A percentile compares a stretch with the other conserved stretches of the same genome.
Conservation (phyloP, 805 yeast genomes). For the Saturnispora zaruensis region DNA sequence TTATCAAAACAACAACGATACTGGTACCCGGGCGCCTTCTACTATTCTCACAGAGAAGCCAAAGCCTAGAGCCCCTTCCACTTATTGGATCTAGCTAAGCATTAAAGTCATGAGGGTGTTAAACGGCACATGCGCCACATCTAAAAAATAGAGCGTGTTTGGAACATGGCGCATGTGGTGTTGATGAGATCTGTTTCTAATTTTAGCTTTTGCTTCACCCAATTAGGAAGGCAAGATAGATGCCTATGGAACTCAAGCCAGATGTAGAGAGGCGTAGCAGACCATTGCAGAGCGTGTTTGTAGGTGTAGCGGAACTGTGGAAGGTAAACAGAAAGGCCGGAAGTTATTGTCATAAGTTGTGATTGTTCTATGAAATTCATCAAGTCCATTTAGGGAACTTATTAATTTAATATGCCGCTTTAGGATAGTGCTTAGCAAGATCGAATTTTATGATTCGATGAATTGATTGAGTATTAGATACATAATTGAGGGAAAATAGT, state of each 20-base stretch:
- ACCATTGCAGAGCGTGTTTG: background rate
- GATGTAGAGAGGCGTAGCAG: background rate
- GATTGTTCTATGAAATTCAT: background rate
- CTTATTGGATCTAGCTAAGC: slow-evolving; percentile 21
- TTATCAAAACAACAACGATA: slow-evolving; percentile 54
- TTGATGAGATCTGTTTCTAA: background rate
- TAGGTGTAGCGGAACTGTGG: background rate
- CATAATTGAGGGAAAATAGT: no score
- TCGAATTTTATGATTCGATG: no score
- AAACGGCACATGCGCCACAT: background rate
- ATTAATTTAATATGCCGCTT: background rate
- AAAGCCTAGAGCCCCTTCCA: slow-evolving; percentile 16
- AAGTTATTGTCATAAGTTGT: background rate
- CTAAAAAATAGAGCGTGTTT: background rate
- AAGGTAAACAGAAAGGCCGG: background rate
- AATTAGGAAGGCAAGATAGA: background rate
- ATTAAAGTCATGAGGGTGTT: background rate
- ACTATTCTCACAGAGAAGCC: slow-evolving; percentile 30
- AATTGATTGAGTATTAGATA: no score
- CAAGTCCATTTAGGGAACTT: background rate
- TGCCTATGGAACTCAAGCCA: background rate
- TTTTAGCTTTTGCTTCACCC: background rate
- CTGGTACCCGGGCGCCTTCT: slow-evolving; percentile 49
- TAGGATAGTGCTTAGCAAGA: background rate
- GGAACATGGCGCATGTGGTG: background rate